Base-by-base conservation (phyloP, 192 early-diverging fungal genomes). In the Dissophora ornata region DNA sequence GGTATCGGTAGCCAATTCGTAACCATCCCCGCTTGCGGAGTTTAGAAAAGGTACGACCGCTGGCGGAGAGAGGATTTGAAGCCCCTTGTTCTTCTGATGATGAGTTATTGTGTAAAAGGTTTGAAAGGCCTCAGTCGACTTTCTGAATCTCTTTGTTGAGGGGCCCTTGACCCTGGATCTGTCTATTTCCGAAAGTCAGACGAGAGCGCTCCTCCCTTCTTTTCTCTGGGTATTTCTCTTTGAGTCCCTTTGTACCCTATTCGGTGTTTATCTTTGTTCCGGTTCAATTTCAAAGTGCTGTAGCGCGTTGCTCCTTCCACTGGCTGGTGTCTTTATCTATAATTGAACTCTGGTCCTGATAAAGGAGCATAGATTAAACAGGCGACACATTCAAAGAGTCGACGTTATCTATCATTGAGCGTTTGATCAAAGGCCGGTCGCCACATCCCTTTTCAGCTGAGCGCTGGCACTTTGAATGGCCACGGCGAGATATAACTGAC, bases 101-200 rank as follows among this genome's bases (percentile, higher is more conserved):
- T 71, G 68, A 62, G 46, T 48, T 61, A n/a, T 75, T 56, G 71
- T 61, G 71, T 75, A 75, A 75, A 75, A 75, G 71, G 71, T 75
- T 75, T 75, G 71, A 75, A 15, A n/a, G 63, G 52, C 19, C 42
- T 22, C 38, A n/a, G 30, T 36, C 30, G 19, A 25, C 34, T 22
- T 25, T 49, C 47, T 36, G 47, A 38, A 28, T 10, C 51, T 55
- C n/a, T n/a, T n/a, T n/a, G n/a, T n/a, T n/a, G n/a, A n/a, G n/a
- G n/a, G 49, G 26, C 40, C 15, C 21, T 30, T 42, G 15, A 25
- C 15, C 62, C 42, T 9, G 32, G 48, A 11, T n/a, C 42, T 9
- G 45, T 47, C 22, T 47, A 10, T 21, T 30, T 52, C 11, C 2
- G 21, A 21, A 52, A 30, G 24, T 38, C 7, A 9, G 12, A 12